These are phyloP conservation scores for Liriodendron chinense DNA, from an alignment of 164 flowering plant species.

Conservation along the genomic window DNA sequence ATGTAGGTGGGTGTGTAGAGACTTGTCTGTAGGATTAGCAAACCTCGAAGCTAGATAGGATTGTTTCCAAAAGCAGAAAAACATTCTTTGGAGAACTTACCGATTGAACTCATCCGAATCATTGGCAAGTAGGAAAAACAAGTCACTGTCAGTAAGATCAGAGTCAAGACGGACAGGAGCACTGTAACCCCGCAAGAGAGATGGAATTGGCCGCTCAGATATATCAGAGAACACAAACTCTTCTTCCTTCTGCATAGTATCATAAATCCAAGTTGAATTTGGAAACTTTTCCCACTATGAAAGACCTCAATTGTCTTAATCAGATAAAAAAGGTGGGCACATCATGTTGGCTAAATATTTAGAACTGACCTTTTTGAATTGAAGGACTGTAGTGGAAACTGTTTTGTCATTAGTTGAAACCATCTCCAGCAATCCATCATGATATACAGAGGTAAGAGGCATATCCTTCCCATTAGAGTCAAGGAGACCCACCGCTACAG, in stretches of 20 bases:
- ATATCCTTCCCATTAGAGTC: conserved; percentile 83
- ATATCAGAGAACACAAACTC: conserved; percentile 83
- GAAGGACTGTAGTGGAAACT: conserved; percentile 59
- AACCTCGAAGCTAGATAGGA: too few relatives aligned
- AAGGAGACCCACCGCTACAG: conserved; percentile 75
- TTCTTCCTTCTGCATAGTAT: conserved; percentile 71
- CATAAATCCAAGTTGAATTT: conserved; percentile 6
- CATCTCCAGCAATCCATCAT: conserved; percentile 58
- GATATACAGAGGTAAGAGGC: conserved; percentile 61
- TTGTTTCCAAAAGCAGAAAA: not conserved
- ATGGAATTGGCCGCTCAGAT: conserved; percentile 72
- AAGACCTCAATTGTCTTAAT: not conserved
- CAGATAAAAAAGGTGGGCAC: not conserved
- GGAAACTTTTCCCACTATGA: not conserved
- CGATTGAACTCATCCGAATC: conserved; percentile 45
- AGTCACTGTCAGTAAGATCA: conserved; percentile 81
- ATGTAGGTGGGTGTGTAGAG: too few relatives aligned
- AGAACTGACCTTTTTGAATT: conserved; percentile 70
- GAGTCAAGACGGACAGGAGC: conserved; percentile 88
- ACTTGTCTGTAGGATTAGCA: too few relatives aligned
- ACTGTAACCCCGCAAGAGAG: conserved; percentile 81
- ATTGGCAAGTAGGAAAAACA: conserved; percentile 88
- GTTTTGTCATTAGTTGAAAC: conserved; percentile 42
- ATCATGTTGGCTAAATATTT: not conserved
- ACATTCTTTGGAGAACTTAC: not conserved